A percentile compares a stretch with the other conserved stretches of the same genome.
phyloP scores from a whole-genome alignment of 2,329 filamentous ascomycete species.

The Ophiostoma sp. region DNA sequence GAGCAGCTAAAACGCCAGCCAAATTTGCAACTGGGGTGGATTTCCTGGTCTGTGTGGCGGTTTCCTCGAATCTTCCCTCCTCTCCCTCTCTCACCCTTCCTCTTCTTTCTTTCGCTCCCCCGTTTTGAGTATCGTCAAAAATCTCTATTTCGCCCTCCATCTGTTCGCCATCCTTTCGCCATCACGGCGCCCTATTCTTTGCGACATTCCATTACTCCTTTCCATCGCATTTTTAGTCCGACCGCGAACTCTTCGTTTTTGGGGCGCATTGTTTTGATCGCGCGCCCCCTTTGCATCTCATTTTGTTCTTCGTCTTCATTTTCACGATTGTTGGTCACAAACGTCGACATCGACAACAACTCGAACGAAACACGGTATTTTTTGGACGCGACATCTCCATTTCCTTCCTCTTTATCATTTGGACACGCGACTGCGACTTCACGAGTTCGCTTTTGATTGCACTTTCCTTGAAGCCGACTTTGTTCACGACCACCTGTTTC shows the following conservation, averaged over 20 bases:
- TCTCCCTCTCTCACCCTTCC: slow-evolving; percentile 15
- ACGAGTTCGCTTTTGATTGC: background rate
- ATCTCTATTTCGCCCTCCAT: slow-evolving; percentile 8
- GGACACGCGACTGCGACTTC: background rate
- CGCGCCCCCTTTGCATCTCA: background rate
- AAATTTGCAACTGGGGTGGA: slow-evolving; percentile 19
- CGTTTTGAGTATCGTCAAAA: slow-evolving; percentile 11
- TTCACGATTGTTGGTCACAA: background rate
- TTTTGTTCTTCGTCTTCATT: background rate
- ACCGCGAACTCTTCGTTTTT: background rate
- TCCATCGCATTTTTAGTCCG: background rate
- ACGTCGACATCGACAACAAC: slow-evolving; percentile 1
- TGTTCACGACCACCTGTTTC: background rate
- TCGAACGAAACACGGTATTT: background rate
- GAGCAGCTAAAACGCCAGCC: slow-evolving; percentile 17
- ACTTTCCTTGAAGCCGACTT: background rate
- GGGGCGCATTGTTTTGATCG: slow-evolving; percentile 15
- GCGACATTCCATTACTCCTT: background rate
- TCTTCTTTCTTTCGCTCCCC: slow-evolving; percentile 17
- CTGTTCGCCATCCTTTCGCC: slow-evolving; percentile 17
- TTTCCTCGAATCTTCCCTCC: slow-evolving; percentile 20
- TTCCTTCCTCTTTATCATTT: background rate
- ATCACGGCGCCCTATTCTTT: background rate
- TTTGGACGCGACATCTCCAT: background rate
- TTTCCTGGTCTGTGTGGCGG: slow-evolving; percentile 27